These are phyloP conservation scores for Seiridium cupressi DNA, from an alignment of 2,329 filamentous ascomycete genomes.

Conservation along the genomic window DNA sequence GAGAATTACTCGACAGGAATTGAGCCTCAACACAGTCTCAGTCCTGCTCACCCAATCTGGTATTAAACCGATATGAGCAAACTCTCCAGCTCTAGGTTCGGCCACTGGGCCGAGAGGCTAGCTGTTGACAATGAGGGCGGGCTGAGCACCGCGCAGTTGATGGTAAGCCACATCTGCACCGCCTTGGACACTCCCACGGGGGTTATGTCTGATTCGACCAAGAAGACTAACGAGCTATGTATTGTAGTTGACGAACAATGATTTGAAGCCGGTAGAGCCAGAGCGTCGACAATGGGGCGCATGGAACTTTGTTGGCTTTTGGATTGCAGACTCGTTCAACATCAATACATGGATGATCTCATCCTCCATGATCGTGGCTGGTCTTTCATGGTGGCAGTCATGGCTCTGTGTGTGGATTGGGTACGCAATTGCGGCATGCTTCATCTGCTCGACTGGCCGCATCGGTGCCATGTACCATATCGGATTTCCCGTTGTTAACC, in stretches of 20 bases:
- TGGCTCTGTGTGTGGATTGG: conserved; percentile 88
- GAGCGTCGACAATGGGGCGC: conserved; percentile 78
- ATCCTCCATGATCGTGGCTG: conserved; percentile 73
- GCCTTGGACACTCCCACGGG: background rate
- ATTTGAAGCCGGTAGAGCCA: conserved; percentile 78
- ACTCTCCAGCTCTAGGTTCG: conserved; percentile 34
- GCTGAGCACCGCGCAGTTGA: conserved; percentile 74
- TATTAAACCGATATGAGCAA: conserved; percentile 23
- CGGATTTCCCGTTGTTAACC: conserved; percentile 77
- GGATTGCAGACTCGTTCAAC: conserved; percentile 83
- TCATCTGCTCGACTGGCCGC: conserved; percentile 75
- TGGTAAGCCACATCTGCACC: conserved; percentile 47
- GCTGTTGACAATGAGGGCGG: conserved; percentile 75
- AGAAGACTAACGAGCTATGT: background rate
- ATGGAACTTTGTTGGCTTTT: conserved; percentile 88
- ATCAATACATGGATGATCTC: conserved; percentile 96
- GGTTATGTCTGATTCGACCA: background rate
- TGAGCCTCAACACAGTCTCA: background rate
- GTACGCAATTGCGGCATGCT: conserved; percentile 73
- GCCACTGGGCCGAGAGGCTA: conserved; percentile 55
- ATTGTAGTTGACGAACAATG: conserved; percentile 71
- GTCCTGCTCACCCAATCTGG: background rate
- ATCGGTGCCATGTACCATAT: conserved; percentile 89
- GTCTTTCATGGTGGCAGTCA: conserved; percentile 88
- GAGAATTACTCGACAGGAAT: conserved; percentile 22